Conservation (phyloP, 345 rosid species). For the Eucalyptus pauciflora region DNA sequence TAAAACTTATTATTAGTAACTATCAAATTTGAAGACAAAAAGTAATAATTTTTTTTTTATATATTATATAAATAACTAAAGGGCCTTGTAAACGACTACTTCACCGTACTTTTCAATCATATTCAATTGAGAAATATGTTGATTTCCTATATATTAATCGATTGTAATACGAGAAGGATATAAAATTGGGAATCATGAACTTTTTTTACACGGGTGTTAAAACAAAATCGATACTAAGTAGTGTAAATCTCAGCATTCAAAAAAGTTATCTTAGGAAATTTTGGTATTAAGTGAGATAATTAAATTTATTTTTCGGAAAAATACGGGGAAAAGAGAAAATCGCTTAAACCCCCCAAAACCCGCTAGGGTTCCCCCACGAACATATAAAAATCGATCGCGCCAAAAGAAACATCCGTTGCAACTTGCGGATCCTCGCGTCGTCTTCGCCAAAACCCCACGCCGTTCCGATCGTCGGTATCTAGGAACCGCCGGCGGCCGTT, state of each 20-base stretch:
- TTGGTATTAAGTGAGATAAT: not conserved
- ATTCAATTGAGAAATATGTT: not conserved
- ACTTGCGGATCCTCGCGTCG: not conserved
- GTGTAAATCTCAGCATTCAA: not conserved
- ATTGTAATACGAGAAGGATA: not conserved
- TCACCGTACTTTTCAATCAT: rapidly evolving
- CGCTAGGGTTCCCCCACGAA: not conserved
- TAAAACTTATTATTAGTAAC: no score
- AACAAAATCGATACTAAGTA: not conserved
- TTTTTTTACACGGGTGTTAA: not conserved
- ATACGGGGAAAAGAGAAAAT: not conserved
- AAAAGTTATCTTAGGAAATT: not conserved
- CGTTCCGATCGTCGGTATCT: not conserved
- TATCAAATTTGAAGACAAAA: no score
- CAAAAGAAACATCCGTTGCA: not conserved
- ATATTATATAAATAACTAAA: no score
- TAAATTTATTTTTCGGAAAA: not conserved
- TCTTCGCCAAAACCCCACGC: not conserved
- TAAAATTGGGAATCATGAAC: not conserved
- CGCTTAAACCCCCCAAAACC: not conserved
- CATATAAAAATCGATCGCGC: not conserved
- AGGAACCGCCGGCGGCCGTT: not conserved
- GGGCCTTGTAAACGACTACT: rapidly evolving
- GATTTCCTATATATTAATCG: not conserved
- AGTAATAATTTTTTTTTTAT: no score